Base-by-base conservation (phyloP, 1,284 basidiomycete genomes). In the Tylopilus orsonianus region DNA sequence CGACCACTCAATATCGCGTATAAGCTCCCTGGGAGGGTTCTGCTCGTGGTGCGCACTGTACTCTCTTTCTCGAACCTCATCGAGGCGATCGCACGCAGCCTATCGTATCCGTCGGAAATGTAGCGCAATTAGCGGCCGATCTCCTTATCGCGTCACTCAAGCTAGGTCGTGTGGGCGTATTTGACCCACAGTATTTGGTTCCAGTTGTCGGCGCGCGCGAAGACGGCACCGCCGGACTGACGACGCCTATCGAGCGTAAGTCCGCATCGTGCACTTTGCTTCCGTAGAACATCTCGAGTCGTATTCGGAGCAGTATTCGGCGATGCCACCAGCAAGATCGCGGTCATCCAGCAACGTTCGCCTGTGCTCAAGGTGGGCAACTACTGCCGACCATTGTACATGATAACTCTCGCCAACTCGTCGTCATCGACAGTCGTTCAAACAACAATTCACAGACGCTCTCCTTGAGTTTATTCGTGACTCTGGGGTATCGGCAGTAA, bases 51-150 rank as follows among this genome's bases (percentile, higher is more conserved):
- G 56, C 52, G 79, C 44, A 29, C 10, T 16, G 10, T 37, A 16
- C 13, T 13, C 13, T 8, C 4, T 6, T 3, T 39, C 20, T 5
- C 13, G 30, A 32, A 10, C 24, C 37, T 19, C 24, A 4, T 41
- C 10, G 30, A 48, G 18, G 18, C 2, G n/a, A 55, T 46, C 26
- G 42, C 58, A 55, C 50, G 42, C 59, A 92, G 89, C 89, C 90
- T 20, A 66, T 90, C 37, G 87, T 92, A 5, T 90, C 89, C 1
- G 78, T 83, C 20, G 90, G 85, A 38, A 92, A 91, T 69, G 77
- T 92, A 32, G 75, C 83, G 7, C 90, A 92, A 60, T 75, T 92
- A 14, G 80, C 87, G 0, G 81, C 72, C 14, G 90, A 92, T 67
- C 69, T 92, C 12, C 68, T 92, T 49, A 83, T 90, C 48, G 65